A percentile compares a stretch with the other conserved stretches of the same genome.
phyloP scores from a whole-genome alignment of 2,329 filamentous ascomycete species.

The Annulohypoxylon truncatum region DNA sequence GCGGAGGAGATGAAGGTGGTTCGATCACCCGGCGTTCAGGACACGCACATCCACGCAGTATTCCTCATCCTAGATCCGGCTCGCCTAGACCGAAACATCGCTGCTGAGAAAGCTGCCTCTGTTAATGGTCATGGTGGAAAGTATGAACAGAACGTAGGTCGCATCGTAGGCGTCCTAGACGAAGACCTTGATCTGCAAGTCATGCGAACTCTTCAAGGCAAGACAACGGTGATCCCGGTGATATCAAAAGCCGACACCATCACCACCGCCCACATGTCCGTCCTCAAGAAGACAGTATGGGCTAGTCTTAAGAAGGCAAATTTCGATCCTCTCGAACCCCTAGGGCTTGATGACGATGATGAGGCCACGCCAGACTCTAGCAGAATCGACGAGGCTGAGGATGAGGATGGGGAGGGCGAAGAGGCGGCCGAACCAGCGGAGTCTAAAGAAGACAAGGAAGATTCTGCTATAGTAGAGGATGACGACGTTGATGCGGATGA shows the following conservation, averaged over 20 bases:
- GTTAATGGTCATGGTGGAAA: constrained; percentile 61
- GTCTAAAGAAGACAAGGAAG: constrained; percentile 46
- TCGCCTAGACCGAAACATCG: constrained; percentile 85
- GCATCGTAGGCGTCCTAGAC: constrained; percentile 77
- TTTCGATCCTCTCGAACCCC: constrained; percentile 86
- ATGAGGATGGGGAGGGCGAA: constrained; percentile 52
- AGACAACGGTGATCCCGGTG: constrained; percentile 94
- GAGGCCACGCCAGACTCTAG: constrained; percentile 63
- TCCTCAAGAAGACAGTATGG: constrained; percentile 91
- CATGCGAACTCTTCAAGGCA: constrained; percentile 86
- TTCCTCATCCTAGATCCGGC: constrained; percentile 92
- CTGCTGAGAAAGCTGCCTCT: constrained; percentile 68
- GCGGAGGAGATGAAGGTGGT: constrained; percentile 97
- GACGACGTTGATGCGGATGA: constrained; percentile 45
- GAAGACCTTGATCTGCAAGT: constrained; percentile 92
- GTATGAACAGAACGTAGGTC: constrained; percentile 62
- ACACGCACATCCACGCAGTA: constrained; percentile 97
- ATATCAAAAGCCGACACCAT: constrained; percentile 98
- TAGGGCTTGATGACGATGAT: constrained; percentile 83
- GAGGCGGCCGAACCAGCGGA: constrained; percentile 33
- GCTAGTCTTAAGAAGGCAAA: constrained; percentile 86
- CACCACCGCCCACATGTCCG: constrained; percentile 92
- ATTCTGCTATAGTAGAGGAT: constrained; percentile 46
- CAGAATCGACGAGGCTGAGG: constrained; percentile 68
- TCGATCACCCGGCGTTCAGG: constrained; percentile 89